phyloP scores from a whole-genome alignment of 2,329 filamentous ascomycete genomes.

The Clarireedia monteithiana region DNA sequence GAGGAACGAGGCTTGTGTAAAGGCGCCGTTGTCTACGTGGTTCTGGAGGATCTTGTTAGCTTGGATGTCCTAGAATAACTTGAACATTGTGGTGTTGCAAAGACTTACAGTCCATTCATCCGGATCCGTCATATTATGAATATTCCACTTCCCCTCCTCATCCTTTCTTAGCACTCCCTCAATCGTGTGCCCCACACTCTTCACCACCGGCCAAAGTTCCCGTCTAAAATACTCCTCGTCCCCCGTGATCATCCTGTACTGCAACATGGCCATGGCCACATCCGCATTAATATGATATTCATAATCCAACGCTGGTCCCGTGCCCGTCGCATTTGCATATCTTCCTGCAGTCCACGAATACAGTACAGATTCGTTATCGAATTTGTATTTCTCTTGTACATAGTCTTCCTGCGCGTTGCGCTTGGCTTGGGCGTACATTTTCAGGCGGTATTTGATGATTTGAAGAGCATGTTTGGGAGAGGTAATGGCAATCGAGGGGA shows the following conservation, averaged over 20 bases:
- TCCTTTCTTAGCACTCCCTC: constrained; percentile 7
- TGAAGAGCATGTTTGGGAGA: constrained; percentile 52
- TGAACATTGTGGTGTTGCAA: not conserved
- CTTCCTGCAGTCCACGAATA: constrained; percentile 17
- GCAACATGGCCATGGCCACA: constrained; percentile 8
- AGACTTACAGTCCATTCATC: constrained; percentile 33
- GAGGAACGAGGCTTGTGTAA: constrained; percentile 39
- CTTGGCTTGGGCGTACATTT: constrained; percentile 34
- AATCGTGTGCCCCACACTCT: constrained; percentile 11
- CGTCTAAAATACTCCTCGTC: constrained; percentile 11
- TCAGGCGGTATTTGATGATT: constrained; percentile 54
- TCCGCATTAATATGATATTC: constrained; percentile 19
- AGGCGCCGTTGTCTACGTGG: constrained; percentile 49
- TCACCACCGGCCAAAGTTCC: constrained; percentile 11
- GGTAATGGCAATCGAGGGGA: constrained; percentile 49
- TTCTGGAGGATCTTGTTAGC: constrained; percentile 4
- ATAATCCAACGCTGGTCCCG: constrained; percentile 14
- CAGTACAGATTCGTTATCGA: constrained; percentile 8
- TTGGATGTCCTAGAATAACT: not conserved
- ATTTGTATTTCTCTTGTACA: constrained; percentile 12
- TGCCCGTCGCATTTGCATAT: constrained; percentile 18
- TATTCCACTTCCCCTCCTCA: constrained; percentile 24
- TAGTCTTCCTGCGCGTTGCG: constrained; percentile 15
- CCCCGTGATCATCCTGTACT: constrained; percentile 6
- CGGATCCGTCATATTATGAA: constrained; percentile 62